phyloP scores from a whole-genome alignment of 768 basidiomycete genomes.

The Trametes cingulata region DNA sequence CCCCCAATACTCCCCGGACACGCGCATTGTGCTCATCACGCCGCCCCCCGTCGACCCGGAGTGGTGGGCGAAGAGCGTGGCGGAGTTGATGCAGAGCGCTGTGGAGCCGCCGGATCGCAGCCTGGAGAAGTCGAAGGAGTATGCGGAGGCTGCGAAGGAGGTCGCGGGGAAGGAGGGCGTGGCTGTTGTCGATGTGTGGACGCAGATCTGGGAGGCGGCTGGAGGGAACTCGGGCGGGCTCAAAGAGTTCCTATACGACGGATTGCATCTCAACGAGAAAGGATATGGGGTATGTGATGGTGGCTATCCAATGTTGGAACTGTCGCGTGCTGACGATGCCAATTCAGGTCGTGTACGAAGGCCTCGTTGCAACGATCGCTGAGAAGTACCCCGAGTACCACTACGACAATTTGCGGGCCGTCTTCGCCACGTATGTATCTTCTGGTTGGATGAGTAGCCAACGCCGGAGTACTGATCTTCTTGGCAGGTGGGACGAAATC shows the following conservation, averaged over 20 bases:
- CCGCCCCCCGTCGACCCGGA: slow-evolving; percentile 82
- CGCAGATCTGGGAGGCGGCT: slow-evolving; percentile 65
- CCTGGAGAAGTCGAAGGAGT: slow-evolving; percentile 62
- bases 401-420: slow-evolving; percentile 55
- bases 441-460: background rate
- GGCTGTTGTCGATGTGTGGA: slow-evolving; percentile 75
- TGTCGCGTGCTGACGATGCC: background rate
- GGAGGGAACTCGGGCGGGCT: slow-evolving; percentile 57
- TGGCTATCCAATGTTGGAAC: background rate
- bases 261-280: slow-evolving; percentile 73
- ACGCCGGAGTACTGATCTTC: background rate
- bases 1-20: slow-evolving; percentile 66
- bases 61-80: slow-evolving; percentile 52
- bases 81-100: slow-evolving; percentile 41
- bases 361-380: slow-evolving; percentile 56
- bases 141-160: slow-evolving; percentile 70
- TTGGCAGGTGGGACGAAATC: background rate
- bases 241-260: slow-evolving; percentile 61
- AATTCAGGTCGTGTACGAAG: slow-evolving; percentile 65
- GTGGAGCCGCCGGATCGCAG: slow-evolving; percentile 57
- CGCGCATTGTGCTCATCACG: slow-evolving; percentile 76
- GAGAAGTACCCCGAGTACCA: slow-evolving; percentile 68
- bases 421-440: slow-evolving; percentile 58
- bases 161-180: slow-evolving; percentile 58
- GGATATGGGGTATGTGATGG: slow-evolving; percentile 65